Base-by-base conservation (phyloP, 148 eudicot species). In the Mesembryanthemum crystallinum region DNA sequence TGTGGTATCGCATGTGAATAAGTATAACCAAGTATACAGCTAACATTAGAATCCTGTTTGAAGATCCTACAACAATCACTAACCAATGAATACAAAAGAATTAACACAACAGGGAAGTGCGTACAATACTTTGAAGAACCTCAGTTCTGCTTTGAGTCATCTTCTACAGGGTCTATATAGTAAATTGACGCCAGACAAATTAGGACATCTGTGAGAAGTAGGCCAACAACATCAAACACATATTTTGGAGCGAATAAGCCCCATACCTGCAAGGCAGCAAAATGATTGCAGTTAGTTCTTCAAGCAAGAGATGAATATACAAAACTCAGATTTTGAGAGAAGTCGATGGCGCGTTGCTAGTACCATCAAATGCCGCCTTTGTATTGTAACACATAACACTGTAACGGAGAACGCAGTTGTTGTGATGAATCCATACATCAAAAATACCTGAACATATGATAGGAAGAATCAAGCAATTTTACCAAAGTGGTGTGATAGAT, bases 321-420 rank as follows among this genome's bases (percentile, higher is more conserved):
- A 13, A 45, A 25, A 67, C 66, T 20, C 35, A 62, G 39, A 83
- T 43, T 64, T 21, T 54, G 24, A 64, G 73, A 13, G 79, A 60
- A 75, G 42, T 49, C 35, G 66, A 32, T 49, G 39, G 39, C 39
- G 3, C 6, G 39, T 35, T 35, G 72, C 12, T 7, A 43, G 37
- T 95, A 96, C 99, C 99, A 96, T 96, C 84, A 96, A 83, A 81
- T 96, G 99, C 64, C 99, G 91, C 72, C 99, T 86, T 58, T 92
- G 99, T 77, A 96, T 84, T 10, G 92, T 82, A 30, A 96, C 98
- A 75, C 99, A 96, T 24, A 92, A 30, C 60, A 89, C 79, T 37
- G 97, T 88, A 63, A 88, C 86, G 59, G 91, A 80, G 69, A 76
- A 77, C 13, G 91, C 70, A 45, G 78, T 84, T 20, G 98, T 81